Conservation (phyloP, 169 alveolate species). For the Plasmodium malariae region DNA sequence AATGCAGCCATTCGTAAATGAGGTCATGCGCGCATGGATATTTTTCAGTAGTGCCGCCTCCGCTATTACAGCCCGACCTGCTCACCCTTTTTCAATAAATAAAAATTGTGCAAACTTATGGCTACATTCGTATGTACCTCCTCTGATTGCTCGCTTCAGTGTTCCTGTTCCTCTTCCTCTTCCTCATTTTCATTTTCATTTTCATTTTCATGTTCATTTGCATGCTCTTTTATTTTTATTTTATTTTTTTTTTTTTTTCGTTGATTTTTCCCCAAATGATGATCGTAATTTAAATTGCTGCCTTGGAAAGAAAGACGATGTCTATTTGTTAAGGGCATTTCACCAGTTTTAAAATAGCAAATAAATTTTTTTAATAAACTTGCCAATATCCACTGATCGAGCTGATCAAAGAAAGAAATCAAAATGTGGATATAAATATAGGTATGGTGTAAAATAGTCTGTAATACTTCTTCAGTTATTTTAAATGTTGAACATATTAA, state of each 20-base stretch:
- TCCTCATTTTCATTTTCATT: no score
- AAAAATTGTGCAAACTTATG: no score
- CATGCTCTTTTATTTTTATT: not conserved
- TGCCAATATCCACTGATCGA: conserved; percentile 57
- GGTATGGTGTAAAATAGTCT: conserved; percentile 44
- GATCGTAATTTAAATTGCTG: not conserved
- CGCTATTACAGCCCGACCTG: no score
- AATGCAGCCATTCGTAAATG: no score
- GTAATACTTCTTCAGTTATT: conserved; percentile 44
- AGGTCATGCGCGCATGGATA: no score
- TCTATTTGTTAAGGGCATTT: not conserved
- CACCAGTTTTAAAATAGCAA: conserved; percentile 4
- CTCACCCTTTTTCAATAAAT: no score
- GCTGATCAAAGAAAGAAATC: conserved; percentile 34
- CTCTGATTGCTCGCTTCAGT: no score
- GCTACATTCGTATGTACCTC: no score
- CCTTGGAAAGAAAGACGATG: not conserved
- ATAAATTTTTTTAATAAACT: conserved; percentile 34
- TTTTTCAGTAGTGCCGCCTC: no score
- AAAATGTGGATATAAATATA: conserved; percentile 39
- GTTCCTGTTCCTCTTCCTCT: no score
- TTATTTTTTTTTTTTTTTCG: not conserved
- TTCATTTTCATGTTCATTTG: not conserved
- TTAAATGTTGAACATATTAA: conserved; percentile 24
- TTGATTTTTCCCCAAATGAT: not conserved